phyloP scores from a whole-genome alignment of 192 early-diverging fungal genomes.

The Obelidium mucronatum region DNA sequence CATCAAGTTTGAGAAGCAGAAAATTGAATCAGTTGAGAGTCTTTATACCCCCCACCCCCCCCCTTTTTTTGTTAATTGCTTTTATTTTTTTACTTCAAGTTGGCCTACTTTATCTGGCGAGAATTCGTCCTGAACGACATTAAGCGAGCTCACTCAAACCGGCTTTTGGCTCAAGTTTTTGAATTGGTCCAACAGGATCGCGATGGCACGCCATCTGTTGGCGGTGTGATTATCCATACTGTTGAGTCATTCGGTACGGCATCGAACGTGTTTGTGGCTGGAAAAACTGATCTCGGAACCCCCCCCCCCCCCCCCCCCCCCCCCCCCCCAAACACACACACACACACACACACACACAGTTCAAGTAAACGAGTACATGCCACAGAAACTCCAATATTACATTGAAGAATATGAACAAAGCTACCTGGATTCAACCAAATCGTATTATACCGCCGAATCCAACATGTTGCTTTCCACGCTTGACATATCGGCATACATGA shows the following conservation, averaged over 20 bases:
- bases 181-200: slow-evolving; percentile 72
- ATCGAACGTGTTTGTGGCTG: not conserved
- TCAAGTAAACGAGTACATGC: slow-evolving; percentile 65
- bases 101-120: slow-evolving; percentile 80
- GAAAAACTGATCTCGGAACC: too few species aligned
- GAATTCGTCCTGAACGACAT: slow-evolving; percentile 68
- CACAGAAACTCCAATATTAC: slow-evolving; percentile 74
- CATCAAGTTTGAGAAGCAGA: slow-evolving; percentile 58
- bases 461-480: slow-evolving; percentile 58
- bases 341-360: slow-evolving; percentile 46
- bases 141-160: slow-evolving; percentile 64
- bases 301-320: too few species aligned
- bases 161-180: slow-evolving; percentile 72
- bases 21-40: slow-evolving; percentile 66
- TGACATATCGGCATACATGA: slow-evolving; percentile 77
- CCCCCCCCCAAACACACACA: too few species aligned
- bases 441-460: slow-evolving; percentile 77
- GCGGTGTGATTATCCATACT: slow-evolving; percentile 56
- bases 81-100: too few species aligned
- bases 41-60: not conserved
- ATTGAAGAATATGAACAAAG: slow-evolving; percentile 80
- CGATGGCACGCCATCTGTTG: slow-evolving; percentile 64
- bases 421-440: slow-evolving; percentile 69
- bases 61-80: not conserved
- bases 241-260: slow-evolving; percentile 67